phyloP scores from a whole-genome alignment of 352 stramenopile genomes.

The Pythium rishiriense region DNA sequence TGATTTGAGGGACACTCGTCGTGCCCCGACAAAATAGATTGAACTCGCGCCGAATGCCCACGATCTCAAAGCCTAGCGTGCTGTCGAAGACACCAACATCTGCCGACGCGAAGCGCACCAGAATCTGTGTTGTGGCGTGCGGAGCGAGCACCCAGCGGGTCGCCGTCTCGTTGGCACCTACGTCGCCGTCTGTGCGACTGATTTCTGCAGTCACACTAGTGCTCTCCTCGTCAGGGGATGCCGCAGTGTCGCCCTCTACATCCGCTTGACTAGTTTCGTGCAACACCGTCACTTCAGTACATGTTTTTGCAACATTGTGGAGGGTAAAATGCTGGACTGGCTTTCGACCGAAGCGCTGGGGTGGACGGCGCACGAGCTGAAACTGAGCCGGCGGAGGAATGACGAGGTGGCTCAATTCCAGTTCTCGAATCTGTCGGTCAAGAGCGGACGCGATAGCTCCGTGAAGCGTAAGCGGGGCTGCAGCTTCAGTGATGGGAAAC shows the following conservation, averaged over 20 bases:
- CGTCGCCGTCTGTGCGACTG: background rate
- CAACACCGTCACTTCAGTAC: background rate
- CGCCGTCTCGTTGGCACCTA: slow-evolving; percentile 8
- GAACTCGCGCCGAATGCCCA: slow-evolving; percentile 84
- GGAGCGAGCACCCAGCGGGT: slow-evolving; percentile 85
- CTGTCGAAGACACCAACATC: slow-evolving; percentile 83
- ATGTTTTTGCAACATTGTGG: background rate
- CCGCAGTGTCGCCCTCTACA: background rate
- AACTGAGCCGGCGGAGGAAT: slow-evolving; percentile 66
- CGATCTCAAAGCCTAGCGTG: slow-evolving; percentile 90
- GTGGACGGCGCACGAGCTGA: slow-evolving; percentile 77
- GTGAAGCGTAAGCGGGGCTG: slow-evolving; percentile 57
- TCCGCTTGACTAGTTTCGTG: background rate
- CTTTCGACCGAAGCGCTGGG: slow-evolving; percentile 60
- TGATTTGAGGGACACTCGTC: slow-evolving; percentile 91
- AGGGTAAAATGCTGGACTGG: slow-evolving; percentile 63
- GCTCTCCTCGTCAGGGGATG: background rate
- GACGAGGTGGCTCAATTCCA: slow-evolving; percentile 57
- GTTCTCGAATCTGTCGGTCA: slow-evolving; percentile 66
- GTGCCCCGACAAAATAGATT: slow-evolving; percentile 78
- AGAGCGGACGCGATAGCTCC: slow-evolving; percentile 47
- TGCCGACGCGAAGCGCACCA: slow-evolving; percentile 78
- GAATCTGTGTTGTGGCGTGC: slow-evolving; percentile 54
- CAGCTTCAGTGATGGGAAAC: slow-evolving; percentile 45
- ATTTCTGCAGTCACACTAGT: background rate